A percentile compares a stretch with the other conserved stretches of the same genome.
These are phyloP conservation scores for Crassisporium funariophilum DNA, from an alignment of 768 basidiomycete genomes.

Conservation along the genomic window DNA sequence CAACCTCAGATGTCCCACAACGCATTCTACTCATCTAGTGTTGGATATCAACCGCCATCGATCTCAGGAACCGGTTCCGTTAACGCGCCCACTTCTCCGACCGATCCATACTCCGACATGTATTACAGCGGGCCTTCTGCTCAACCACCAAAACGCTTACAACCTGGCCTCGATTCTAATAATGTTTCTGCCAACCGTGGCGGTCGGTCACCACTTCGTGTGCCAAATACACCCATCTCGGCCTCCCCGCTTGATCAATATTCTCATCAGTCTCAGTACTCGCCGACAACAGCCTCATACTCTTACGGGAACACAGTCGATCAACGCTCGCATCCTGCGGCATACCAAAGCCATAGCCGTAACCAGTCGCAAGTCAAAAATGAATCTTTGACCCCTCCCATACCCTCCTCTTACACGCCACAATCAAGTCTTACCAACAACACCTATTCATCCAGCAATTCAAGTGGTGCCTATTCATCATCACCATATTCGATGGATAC, in stretches of 20 bases:
- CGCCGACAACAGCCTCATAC: slow-evolving; percentile 57
- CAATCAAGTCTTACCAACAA: slow-evolving; percentile 32
- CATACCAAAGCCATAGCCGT: slow-evolving; percentile 60
- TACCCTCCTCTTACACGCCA: slow-evolving; percentile 58
- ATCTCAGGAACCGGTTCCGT: slow-evolving; percentile 35
- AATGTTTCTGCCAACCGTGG: slow-evolving; percentile 43
- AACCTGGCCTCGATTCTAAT: slow-evolving; percentile 51
- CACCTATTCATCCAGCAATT: slow-evolving; percentile 26
- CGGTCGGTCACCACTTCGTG: slow-evolving; percentile 64
- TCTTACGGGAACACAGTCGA: slow-evolving; percentile 46
- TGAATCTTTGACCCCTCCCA: slow-evolving; percentile 41
- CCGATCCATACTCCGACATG: slow-evolving; percentile 59
- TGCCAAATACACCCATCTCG: slow-evolving; percentile 47
- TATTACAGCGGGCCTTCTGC: slow-evolving; percentile 56
- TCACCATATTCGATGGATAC: slow-evolving; percentile 65
- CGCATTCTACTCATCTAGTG: slow-evolving; percentile 60
- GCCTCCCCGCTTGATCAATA: slow-evolving; percentile 68
- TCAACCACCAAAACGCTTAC: slow-evolving; percentile 57
- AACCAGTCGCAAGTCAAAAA: slow-evolving; percentile 50
- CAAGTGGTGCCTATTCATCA: slow-evolving; percentile 45
- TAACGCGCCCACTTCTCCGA: slow-evolving; percentile 36
- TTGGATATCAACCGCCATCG: slow-evolving; percentile 60
- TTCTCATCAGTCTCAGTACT: slow-evolving; percentile 68
- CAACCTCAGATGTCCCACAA: slow-evolving; percentile 44
- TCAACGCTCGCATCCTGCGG: slow-evolving; percentile 39